Percentiles rank a stretch among this genome's conserved stretches.
phyloP scores from a whole-genome alignment of 2,329 filamentous ascomycete species.

The Didymella keratinophila region DNA sequence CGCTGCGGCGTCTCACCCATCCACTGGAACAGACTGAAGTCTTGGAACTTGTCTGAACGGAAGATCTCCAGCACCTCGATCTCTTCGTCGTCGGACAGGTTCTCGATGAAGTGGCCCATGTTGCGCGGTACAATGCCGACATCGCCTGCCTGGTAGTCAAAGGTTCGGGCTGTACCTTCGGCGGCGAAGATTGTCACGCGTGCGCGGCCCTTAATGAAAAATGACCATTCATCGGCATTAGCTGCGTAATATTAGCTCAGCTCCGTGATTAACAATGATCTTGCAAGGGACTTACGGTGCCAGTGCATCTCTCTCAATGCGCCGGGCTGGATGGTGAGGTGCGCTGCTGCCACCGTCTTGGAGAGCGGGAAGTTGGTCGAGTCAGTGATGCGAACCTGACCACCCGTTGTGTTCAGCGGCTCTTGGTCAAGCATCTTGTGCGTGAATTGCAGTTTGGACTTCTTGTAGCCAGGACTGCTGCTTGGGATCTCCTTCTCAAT shows the following conservation, averaged over 20 bases:
- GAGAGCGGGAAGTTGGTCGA: conserved; percentile 79
- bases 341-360: conserved; percentile 74
- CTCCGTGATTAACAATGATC: too few species aligned
- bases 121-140: conserved; percentile 78
- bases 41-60: conserved; percentile 72
- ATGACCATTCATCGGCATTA: conserved; percentile 81
- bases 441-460: conserved; percentile 73
- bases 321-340: conserved; percentile 74
- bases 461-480: conserved; percentile 65
- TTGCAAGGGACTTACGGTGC: conserved; percentile 61
- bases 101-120: conserved; percentile 84
- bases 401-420: conserved; percentile 71
- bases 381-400: conserved; percentile 76
- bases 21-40: conserved; percentile 79
- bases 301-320: conserved; percentile 83
- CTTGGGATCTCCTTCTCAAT: conserved; percentile 71
- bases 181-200: conserved; percentile 78
- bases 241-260: conserved; percentile 22
- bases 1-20: conserved; percentile 74
- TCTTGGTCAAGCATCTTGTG: conserved; percentile 76
- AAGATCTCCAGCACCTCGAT: conserved; percentile 81
- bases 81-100: conserved; percentile 75
- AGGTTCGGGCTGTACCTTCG: conserved; percentile 73
- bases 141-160: conserved; percentile 78
- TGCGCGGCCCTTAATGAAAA: conserved; percentile 75